Conservation (phyloP, 164 flowering plant species). For the Annona squamosa region DNA sequence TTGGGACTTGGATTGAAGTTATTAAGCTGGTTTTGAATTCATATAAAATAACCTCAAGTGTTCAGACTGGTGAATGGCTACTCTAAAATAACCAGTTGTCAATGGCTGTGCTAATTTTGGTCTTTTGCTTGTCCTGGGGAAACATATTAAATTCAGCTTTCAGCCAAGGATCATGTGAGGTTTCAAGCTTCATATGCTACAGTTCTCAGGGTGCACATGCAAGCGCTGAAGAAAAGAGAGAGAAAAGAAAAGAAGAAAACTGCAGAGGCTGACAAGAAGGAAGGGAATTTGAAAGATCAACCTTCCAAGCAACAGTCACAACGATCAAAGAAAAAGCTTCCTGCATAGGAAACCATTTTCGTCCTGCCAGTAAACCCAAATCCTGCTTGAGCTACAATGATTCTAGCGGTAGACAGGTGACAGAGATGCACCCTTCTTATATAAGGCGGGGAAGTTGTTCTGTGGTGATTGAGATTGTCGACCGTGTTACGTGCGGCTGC, state of each 20-base stretch:
- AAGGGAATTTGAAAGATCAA: constrained; percentile 30
- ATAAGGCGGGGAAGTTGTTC: neutral
- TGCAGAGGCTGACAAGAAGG: constrained; percentile 48
- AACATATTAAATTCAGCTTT: constrained; percentile 32
- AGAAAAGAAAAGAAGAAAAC: constrained; percentile 75
- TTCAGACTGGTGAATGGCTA: too few relatives aligned
- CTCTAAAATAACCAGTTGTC: too few relatives aligned
- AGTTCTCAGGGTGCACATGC: constrained; percentile 80
- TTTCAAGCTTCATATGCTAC: constrained; percentile 92
- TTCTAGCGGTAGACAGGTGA: neutral
- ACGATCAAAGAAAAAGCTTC: neutral
- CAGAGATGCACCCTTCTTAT: neutral
- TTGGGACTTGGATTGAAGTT: too few relatives aligned
- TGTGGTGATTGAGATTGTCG: neutral
- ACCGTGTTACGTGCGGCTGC: neutral
- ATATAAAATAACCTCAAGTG: too few relatives aligned
- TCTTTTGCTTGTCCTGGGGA: neutral
- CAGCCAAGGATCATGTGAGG: constrained; percentile 74
- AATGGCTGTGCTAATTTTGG: neutral
- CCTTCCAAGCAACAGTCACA: neutral
- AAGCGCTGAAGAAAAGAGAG: constrained; percentile 79
- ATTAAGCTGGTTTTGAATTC: too few relatives aligned
- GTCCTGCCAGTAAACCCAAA: neutral
- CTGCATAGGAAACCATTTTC: neutral
- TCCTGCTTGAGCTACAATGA: too few relatives aligned